Evolutionary conservation across 495 filamentous ascomycete genomes (phyloP).

Genomic region (Aspergillus nanangensis): DNA sequence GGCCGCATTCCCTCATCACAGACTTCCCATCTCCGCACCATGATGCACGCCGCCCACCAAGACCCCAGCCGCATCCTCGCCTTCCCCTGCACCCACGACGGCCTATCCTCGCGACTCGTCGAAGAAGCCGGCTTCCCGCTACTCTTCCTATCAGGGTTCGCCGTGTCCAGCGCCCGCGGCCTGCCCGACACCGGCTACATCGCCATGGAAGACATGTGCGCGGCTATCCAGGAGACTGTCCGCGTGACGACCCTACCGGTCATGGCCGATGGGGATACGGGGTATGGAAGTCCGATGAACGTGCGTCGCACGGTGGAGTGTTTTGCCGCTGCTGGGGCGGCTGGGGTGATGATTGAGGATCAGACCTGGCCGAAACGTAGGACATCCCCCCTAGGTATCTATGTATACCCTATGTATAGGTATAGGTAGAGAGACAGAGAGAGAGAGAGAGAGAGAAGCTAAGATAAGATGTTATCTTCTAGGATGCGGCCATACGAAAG

Average conservation of each 20-base stretch:
- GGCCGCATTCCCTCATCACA: conserved; percentile 28
- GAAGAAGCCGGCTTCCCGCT: conserved; percentile 39
- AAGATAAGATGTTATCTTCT: not conserved
- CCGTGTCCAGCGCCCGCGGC: conserved; percentile 27
- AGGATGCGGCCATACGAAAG: conserved; percentile 44
- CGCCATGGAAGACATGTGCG: conserved; percentile 39
- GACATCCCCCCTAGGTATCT: not conserved
- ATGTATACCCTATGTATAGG: too few species aligned
- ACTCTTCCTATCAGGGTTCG: conserved; percentile 33
- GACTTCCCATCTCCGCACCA: conserved; percentile 29
- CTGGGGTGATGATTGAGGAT: conserved; percentile 40
- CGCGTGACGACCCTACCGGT: conserved; percentile 31
- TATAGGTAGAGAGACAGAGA: too few species aligned
- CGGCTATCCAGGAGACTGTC: conserved; percentile 34
- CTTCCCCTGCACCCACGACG: conserved; percentile 35
- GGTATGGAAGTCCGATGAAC: conserved; percentile 40
- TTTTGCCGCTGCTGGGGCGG: conserved; percentile 32
- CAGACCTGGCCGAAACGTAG: conserved; percentile 37
- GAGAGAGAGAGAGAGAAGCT: too few species aligned
- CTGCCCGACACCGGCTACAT: conserved; percentile 43
- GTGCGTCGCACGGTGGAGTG: conserved; percentile 36
- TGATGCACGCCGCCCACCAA: conserved; percentile 31
- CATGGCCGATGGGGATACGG: conserved; percentile 39
- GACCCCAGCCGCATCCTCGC: conserved; percentile 34
- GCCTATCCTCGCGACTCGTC: conserved; percentile 33